phyloP scores from a whole-genome alignment of 108 stramenopile genomes.

The Discostella stelligeroides region DNA sequence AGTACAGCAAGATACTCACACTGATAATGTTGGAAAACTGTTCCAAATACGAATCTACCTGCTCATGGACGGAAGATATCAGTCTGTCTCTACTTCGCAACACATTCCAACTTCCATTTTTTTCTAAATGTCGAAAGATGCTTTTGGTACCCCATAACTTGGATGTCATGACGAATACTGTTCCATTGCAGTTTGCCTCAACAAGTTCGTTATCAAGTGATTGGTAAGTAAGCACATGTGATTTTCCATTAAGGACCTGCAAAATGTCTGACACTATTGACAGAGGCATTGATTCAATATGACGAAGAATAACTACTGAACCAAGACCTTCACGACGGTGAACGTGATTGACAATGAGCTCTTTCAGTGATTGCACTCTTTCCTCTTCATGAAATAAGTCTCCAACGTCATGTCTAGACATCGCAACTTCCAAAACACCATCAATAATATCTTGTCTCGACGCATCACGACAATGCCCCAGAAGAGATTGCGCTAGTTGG shows the following conservation, averaged over 20 bases:
- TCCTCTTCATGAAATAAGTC: not conserved
- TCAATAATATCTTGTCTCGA: not conserved
- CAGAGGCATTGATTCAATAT: conserved; percentile 33
- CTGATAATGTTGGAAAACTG: conserved; percentile 10
- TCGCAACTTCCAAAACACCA: conserved; percentile 27
- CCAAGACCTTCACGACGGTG: conserved; percentile 22
- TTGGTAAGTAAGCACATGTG: conserved; percentile 21
- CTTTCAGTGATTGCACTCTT: conserved; percentile 6
- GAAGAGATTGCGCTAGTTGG: conserved; percentile 23
- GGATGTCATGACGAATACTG: conserved; percentile 42
- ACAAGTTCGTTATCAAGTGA: conserved; percentile 2
- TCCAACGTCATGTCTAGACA: not conserved
- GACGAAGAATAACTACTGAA: conserved; percentile 41
- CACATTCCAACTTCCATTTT: conserved; percentile 15
- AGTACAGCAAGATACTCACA: conserved; percentile 21
- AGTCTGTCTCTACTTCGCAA: conserved; percentile 26
- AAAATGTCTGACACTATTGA: conserved; percentile 23
- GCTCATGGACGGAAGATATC: conserved; percentile 21
- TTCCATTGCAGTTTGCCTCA: conserved; percentile 37
- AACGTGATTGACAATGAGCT: conserved; percentile 38
- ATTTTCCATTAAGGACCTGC: conserved; percentile 27
- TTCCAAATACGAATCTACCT: conserved; percentile 35
- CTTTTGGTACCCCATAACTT: conserved; percentile 46
- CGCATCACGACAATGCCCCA: conserved; percentile 26
- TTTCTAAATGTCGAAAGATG: conserved; percentile 37